Evolutionary conservation across 2,329 filamentous ascomycete species (phyloP).

Genomic region (Akanthomyces uredinophilus): DNA sequence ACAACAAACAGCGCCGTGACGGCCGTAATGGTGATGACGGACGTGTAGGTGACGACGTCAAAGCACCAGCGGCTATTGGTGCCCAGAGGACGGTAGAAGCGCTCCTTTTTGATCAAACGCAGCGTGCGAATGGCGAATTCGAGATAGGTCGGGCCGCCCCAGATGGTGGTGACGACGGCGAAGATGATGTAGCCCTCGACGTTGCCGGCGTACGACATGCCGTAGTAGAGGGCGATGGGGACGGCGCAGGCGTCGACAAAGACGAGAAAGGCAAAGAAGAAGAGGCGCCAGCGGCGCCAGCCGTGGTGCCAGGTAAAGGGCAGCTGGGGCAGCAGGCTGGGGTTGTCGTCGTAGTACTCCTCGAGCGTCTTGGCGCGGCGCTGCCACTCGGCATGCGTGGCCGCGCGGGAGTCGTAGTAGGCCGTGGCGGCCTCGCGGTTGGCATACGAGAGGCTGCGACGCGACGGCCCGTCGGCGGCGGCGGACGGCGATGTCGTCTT

Average conservation of each 20-base stretch:
- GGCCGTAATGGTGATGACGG: constrained; percentile 41
- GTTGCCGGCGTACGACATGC: constrained; percentile 37
- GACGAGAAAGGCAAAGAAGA: constrained; percentile 43
- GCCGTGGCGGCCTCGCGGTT: constrained; percentile 29
- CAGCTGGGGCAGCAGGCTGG: constrained; percentile 33
- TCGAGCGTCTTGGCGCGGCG: constrained; percentile 32
- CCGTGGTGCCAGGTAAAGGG: constrained; percentile 39
- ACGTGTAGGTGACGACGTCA: constrained; percentile 44
- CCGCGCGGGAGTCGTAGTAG: constrained; percentile 38
- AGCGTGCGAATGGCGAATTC: constrained; percentile 46
- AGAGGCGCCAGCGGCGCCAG: constrained; percentile 37
- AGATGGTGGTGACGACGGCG: constrained; percentile 50
- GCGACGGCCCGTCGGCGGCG: constrained; percentile 17
- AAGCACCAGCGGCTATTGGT: constrained; percentile 43
- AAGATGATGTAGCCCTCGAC: constrained; percentile 41
- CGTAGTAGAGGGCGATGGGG: constrained; percentile 49
- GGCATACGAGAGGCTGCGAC: constrained; percentile 32
- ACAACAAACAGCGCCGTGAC: constrained; percentile 48
- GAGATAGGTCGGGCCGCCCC: constrained; percentile 50
- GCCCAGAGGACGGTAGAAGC: constrained; percentile 46
- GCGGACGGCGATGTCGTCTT: constrained; percentile 4
- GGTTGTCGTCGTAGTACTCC: constrained; percentile 37
- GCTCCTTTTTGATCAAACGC: constrained; percentile 43
- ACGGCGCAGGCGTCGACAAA: constrained; percentile 40
- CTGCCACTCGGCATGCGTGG: constrained; percentile 29